Conservation (phyloP, 345 rosid genomes). For the Gossypium longicalyx region DNA sequence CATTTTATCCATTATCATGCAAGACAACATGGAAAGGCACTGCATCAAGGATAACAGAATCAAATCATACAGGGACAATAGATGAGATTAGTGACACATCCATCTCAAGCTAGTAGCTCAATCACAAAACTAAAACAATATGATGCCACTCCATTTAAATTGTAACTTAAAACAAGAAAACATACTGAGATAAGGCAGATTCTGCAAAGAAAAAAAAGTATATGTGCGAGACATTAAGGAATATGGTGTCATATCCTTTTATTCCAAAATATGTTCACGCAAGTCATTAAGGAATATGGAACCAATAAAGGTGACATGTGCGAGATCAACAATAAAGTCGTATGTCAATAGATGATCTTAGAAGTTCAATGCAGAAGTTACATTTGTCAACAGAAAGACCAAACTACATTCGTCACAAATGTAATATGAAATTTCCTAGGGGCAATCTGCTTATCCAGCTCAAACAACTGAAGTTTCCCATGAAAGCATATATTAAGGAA, state of each 20-base stretch:
- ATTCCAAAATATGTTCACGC: not conserved
- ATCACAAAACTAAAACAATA: not conserved
- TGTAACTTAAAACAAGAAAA: not conserved
- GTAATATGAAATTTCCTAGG: not conserved
- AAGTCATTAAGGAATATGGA: not conserved
- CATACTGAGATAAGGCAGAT: not conserved
- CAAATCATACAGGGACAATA: not conserved
- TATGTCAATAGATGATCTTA: not conserved
- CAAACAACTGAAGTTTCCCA: not conserved
- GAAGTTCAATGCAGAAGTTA: not conserved
- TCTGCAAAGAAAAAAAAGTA: not conserved
- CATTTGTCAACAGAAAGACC: not conserved
- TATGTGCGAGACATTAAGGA: not conserved
- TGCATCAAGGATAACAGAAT: not conserved
- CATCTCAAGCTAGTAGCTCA: constrained; percentile 1
- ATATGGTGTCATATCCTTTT: no score
- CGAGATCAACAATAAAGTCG: not conserved
- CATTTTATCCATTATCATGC: not conserved
- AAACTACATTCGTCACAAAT: not conserved
- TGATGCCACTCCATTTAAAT: not conserved
- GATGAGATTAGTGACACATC: not conserved
- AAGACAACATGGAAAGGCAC: not conserved
- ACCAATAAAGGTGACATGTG: not conserved
- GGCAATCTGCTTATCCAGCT: constrained; percentile 6
- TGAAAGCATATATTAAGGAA: not conserved